Evolutionary conservation across 2,329 filamentous ascomycete species (phyloP).

Genomic region (Aspergillus niger): DNA sequence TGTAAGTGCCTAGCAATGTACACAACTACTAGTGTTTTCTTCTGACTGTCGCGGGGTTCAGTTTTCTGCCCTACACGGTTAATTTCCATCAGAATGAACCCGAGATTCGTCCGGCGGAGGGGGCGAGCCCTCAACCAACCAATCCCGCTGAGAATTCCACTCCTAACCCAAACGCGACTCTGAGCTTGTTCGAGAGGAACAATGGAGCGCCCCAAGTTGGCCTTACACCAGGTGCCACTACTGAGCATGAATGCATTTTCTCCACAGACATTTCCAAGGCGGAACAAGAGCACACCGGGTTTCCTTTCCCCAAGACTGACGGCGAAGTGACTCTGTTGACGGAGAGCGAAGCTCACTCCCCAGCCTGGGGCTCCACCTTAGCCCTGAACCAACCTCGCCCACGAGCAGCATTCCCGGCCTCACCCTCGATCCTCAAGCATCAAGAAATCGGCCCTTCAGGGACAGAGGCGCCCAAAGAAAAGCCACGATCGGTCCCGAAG

Average conservation of each 20-base stretch:
- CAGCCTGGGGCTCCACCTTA: constrained; percentile 69
- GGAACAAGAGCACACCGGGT: constrained; percentile 28
- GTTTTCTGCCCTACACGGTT: constrained; percentile 89
- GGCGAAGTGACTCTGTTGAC: constrained; percentile 57
- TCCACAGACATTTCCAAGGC: constrained; percentile 26
- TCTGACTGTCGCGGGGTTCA: constrained; percentile 41
- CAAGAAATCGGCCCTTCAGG: constrained; percentile 43
- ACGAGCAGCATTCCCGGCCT: constrained; percentile 71
- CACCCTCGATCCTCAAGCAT: constrained; percentile 73
- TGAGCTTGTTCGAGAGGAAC: constrained; percentile 40
- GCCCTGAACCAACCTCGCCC: constrained; percentile 77
- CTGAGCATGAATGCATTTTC: constrained; percentile 47
- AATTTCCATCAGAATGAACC: constrained; percentile 69
- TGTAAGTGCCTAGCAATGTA: constrained; percentile 44
- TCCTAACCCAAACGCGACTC: constrained; percentile 24
- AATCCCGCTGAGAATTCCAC: constrained; percentile 30
- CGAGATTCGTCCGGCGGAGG: constrained; percentile 43
- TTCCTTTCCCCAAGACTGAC: constrained; percentile 32
- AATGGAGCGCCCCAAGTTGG: constrained; percentile 23
- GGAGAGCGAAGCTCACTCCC: constrained; percentile 72
- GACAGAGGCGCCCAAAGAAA: constrained; percentile 26
- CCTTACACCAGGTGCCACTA: constrained; percentile 45
- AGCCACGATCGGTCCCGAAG: constrained; percentile 16
- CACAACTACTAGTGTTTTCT: not conserved
- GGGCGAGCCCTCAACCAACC: constrained; percentile 35